Conservation (phyloP, 148 eudicot species). For the Heliosperma pusillum region DNA sequence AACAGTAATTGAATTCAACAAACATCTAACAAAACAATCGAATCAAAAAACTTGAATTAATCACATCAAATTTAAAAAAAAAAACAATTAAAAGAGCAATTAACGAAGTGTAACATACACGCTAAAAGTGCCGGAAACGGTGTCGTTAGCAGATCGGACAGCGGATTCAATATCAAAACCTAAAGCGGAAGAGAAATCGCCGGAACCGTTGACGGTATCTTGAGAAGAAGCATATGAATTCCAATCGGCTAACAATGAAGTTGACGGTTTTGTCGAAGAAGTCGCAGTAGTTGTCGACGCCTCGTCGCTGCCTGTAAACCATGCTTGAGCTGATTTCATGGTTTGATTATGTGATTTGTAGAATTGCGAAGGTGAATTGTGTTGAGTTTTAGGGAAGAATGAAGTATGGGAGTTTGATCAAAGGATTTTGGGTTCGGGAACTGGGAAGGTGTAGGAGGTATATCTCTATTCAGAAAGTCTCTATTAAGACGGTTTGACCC, state of each 20-base stretch:
- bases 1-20: background rate
- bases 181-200: constrained; percentile 38
- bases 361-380: background rate
- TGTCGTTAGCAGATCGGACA: constrained; percentile 83
- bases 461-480: too few species aligned
- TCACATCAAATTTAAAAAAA: background rate
- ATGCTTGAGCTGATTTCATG: constrained; percentile 46
- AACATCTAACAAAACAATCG: background rate
- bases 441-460: too few species aligned
- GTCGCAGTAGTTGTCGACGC: constrained; percentile 26
- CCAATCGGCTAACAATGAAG: constrained; percentile 82
- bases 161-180: constrained; percentile 94
- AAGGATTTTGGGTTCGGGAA: background rate
- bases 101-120: constrained; percentile 42
- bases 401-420: background rate
- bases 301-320: constrained; percentile 42
- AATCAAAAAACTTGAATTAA: background rate
- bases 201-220: constrained; percentile 22
- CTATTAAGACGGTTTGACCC: too few species aligned
- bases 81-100: background rate
- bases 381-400: background rate
- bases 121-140: constrained; percentile 80
- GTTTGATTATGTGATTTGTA: background rate
- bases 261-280: constrained; percentile 18
- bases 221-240: constrained; percentile 71